Conservation (phyloP, 2,329 filamentous ascomycete genomes). For the Fulvia fulva region DNA sequence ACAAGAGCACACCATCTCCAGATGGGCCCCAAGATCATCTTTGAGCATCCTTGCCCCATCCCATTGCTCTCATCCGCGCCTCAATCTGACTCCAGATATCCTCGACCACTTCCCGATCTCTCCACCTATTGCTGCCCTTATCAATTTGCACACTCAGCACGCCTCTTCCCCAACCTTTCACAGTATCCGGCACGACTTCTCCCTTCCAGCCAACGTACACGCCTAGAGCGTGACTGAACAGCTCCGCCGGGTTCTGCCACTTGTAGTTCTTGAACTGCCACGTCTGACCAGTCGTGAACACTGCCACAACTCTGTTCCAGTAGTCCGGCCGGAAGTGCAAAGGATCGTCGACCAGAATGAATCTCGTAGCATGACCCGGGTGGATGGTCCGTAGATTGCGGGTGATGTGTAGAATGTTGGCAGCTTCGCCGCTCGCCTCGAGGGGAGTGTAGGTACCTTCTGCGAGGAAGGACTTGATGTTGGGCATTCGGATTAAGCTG, state of each 20-base stretch:
- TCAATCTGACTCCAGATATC: constrained; percentile 88
- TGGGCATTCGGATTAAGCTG: constrained; percentile 88
- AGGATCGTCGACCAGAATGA: constrained; percentile 90
- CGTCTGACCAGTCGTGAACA: constrained; percentile 94
- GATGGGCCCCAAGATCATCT: not conserved
- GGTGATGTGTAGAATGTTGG: constrained; percentile 81
- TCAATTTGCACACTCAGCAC: constrained; percentile 79
- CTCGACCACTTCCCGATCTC: constrained; percentile 91
- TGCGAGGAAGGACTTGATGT: constrained; percentile 91
- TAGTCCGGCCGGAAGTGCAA: constrained; percentile 97
- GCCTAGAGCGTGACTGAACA: constrained; percentile 84
- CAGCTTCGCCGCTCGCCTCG: constrained; percentile 53
- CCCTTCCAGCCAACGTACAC: constrained; percentile 89
- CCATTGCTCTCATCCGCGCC: constrained; percentile 76
- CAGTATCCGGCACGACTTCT: constrained; percentile 70
- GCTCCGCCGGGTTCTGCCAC: constrained; percentile 81
- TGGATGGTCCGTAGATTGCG: constrained; percentile 70
- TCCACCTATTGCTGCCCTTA: constrained; percentile 63
- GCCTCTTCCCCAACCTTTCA: constrained; percentile 80
- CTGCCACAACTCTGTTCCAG: constrained; percentile 90
- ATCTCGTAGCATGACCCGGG: constrained; percentile 70
- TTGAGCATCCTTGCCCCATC: constrained; percentile 68
- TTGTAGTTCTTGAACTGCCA: constrained; percentile 99
- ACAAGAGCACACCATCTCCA: not conserved
- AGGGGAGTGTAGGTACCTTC: constrained; percentile 75